phyloP scores from a whole-genome alignment of 139 green algal genomes.

The Bryopsis sp. region DNA sequence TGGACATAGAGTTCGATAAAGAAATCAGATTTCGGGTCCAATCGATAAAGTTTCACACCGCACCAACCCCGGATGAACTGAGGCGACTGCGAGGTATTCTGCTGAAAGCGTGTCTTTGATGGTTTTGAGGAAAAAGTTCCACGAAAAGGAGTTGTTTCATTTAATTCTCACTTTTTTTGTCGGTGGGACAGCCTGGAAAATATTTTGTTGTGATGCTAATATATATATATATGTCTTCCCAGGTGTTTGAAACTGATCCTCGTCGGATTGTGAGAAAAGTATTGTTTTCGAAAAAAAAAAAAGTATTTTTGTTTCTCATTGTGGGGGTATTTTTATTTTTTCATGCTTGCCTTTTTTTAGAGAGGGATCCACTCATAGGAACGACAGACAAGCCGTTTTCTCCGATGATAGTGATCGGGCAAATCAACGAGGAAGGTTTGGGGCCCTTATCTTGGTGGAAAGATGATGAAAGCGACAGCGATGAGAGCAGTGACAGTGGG shows the following conservation, averaged over 20 bases:
- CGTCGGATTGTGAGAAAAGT: too few species aligned
- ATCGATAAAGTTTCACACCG: conserved; percentile 28
- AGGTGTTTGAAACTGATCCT: too few species aligned
- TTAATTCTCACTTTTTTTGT: not conserved
- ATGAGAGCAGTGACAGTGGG: too few species aligned
- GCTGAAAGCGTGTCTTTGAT: conserved; percentile 1
- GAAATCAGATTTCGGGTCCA: conserved; percentile 29
- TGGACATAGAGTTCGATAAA: conserved; percentile 63
- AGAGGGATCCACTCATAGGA: not conserved
- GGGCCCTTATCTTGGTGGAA: not conserved
- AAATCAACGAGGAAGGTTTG: not conserved
- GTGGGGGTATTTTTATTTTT: not conserved
- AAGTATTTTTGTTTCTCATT: not conserved
- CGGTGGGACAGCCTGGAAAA: not conserved
- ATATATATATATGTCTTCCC: not conserved
- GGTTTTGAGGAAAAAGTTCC: not conserved
- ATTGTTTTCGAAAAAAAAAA: not conserved
- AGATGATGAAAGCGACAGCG: conserved; percentile 14
- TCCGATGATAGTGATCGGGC: not conserved
- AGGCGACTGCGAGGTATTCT: not conserved
- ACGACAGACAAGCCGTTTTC: not conserved
- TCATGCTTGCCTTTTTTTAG: not conserved
- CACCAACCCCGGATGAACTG: not conserved
- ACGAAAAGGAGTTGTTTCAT: not conserved
- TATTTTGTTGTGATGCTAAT: not conserved